Evolutionary conservation across 2,329 filamentous ascomycete species (phyloP), one percentile per base, ranked within the genome.

Genomic region (Dendryphion nanum): DNA sequence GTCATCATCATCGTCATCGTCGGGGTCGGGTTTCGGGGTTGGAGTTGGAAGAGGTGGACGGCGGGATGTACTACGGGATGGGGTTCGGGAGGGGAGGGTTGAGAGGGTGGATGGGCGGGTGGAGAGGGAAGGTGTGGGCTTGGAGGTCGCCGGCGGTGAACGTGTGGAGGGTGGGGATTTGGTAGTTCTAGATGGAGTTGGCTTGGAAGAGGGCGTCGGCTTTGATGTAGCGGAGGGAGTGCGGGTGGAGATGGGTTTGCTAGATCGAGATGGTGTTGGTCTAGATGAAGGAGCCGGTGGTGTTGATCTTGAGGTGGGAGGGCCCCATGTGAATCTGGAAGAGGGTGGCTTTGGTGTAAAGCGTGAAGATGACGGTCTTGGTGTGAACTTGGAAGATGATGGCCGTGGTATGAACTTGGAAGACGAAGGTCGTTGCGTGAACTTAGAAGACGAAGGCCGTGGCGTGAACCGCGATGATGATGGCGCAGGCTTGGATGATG

Each of bases 131-230:
- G 18, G n/a, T n/a, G n/a, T n/a, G n/a, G n/a, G n/a, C n/a, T n/a
- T 38, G 16, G 30, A 16, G 29, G 30, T 32, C 33, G 37, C 7
- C 14, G 20, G 14, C 12, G 29, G 19, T 18, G 23, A 19, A 4
- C n/a, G 12, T 5, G 30, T 18, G 30, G 35, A n/a, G 13, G 36
- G 17, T n/a, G n/a, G n/a, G n/a, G n/a, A n/a, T n/a, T n/a, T n/a
- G n/a, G n/a, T n/a, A n/a, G n/a, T n/a, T n/a, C n/a, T n/a, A 5
- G 34, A 26, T 5, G 33, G 21, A 29, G 35, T 30, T 16, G 40
- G 36, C 28, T 33, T 42, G 6, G 36, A 42, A 12, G 37, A 30
- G 18, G 37, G 30, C n/a, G n/a, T n/a, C n/a, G n/a, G n/a, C n/a
- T n/a, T n/a, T n/a, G n/a, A n/a, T 7, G 10, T 10, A 19, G 34